Evolutionary conservation across 1,139 yeast species (phyloP), one percentile per base, ranked within the genome.

Genomic region (Kodamaea ohmeri): DNA sequence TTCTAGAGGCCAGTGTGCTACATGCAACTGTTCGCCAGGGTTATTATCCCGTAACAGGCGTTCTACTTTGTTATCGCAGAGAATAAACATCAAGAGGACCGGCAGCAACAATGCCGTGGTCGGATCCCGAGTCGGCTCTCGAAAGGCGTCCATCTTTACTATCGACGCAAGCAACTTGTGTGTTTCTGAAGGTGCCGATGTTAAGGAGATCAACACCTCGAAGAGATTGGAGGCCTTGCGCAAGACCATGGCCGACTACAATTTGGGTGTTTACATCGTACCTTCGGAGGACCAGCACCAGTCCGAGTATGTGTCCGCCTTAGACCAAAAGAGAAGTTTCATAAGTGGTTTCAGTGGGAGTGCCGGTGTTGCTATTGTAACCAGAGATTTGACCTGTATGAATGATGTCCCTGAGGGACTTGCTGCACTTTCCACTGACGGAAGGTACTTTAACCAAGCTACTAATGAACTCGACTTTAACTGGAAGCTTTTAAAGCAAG

Each of bases 201-300:
- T 60, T 36, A 69, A 70, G 48, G 78, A 72, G 46, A 61, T 78
- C 41, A 80, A 80, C 54, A 80, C 87, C 8, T 65, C 78, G 16
- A 60, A 65, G 41, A 67, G 94, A 52, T 70, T 90, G 42, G 75
- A 73, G 39, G 69, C 70, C 19, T 68, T 92, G 48, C 75, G 98
- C 54, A 55, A 60, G 26, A 66, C 73, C 45, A 87, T 92, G 90
- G 73, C 73, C 34, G 69, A 71, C 37, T 61, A 76, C 48, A 79
- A 78, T 46, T 57, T 92, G 38, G 92, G 84, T 9, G 80, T 86
- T 39, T 92, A 92, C 57, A 71, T 92, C 38, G 77, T 92, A 7
- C 95, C 96, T 11, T 82, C 94, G 31, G 96, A 88, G 60, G 98
- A 92, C 60, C 95, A 85, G 48, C 98, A 92, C 61, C 95, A 87